Evolutionary conservation across 441 rosid genomes (phyloP).

Genomic region (Gossypium gossypioides): DNA sequence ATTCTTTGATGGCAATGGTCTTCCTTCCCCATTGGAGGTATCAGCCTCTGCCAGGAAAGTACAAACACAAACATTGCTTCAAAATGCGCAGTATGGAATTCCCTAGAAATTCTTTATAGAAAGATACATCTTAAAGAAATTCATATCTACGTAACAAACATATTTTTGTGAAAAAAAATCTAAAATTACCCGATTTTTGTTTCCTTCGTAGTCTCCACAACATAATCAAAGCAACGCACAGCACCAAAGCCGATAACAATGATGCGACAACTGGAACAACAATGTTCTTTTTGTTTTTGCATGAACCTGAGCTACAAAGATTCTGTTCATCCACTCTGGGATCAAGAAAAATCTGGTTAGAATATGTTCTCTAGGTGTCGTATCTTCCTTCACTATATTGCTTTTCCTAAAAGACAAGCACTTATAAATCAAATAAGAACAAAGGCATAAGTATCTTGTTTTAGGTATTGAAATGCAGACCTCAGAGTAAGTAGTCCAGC

Average conservation of each 20-base stretch:
- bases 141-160: background rate
- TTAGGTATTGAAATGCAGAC: conserved; percentile 13
- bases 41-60: background rate
- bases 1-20: conserved; percentile 17
- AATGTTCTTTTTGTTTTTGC: conserved; percentile 25
- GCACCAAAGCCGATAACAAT: conserved; percentile 16
- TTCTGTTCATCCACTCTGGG: conserved; percentile 38
- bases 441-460: background rate
- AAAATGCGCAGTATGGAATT: background rate
- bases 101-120: background rate
- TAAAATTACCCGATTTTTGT: conserved; percentile 18
- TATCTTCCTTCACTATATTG: background rate
- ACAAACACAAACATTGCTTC: background rate
- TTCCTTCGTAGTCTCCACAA: conserved; percentile 26
- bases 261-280: conserved; percentile 31
- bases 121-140: background rate
- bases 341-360: conserved; percentile 10
- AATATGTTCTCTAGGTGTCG: background rate
- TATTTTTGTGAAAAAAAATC: background rate
- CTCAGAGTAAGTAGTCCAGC: conserved; percentile 25
- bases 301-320: conserved; percentile 33
- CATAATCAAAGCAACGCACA: conserved; percentile 22
- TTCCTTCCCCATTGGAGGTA: conserved; percentile 7
- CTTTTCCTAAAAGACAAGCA: background rate
- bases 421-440: background rate